Base-by-base conservation (phyloP, 352 stramenopile genomes). In the Pythium scleroteichum region DNA sequence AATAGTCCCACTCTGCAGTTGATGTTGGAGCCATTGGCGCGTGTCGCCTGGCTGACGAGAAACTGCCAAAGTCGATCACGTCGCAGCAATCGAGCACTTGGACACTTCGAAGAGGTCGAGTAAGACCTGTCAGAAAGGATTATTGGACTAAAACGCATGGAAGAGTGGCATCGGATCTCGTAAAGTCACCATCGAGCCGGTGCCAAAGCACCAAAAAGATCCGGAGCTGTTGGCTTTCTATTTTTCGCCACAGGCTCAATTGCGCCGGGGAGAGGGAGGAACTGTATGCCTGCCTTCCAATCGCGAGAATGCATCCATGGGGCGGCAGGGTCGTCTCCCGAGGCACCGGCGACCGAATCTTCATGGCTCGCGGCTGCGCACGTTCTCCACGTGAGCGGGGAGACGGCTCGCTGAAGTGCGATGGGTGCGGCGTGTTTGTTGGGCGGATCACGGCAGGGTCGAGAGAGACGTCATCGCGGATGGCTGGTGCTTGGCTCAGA, bases 121-220 rank as follows among this genome's bases (percentile, higher is more conserved):
- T n/a, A 10, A n/a, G 20, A 17, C 17, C 24, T 53, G 41, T 26
- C 14, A 26, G 4, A 61, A 53, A 12, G 1, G 24, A 61, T 61
- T 45, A 16, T 12, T 10, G 29, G 41, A 12, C 27, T 3, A 52
- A 42, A 41, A 6, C 8, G 10, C 17, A 58, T 53, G 22, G 19
- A 9, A 19, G 4, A 22, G 9, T 9, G 3, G 14, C 51, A 68
- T 68, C 33, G 46, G 14, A 48, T 53, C 53, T 62, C 2, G 26
- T 47, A 58, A 40, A 46, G 17, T 44, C n/a, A 3, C 32, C 19
- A 57, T 63, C 53, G 57, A 68, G 61, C 60, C 60, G 60, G 60
- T 58, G 60, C 53, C 33, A 65, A n/a, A 41, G 27, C 39, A 45
- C 42, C 48, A 68, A 63, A 67, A 63, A 68, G 61, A 68, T 68